Conservation (phyloP, 129 eudicot species). For the Erigeron canadensis region DNA sequence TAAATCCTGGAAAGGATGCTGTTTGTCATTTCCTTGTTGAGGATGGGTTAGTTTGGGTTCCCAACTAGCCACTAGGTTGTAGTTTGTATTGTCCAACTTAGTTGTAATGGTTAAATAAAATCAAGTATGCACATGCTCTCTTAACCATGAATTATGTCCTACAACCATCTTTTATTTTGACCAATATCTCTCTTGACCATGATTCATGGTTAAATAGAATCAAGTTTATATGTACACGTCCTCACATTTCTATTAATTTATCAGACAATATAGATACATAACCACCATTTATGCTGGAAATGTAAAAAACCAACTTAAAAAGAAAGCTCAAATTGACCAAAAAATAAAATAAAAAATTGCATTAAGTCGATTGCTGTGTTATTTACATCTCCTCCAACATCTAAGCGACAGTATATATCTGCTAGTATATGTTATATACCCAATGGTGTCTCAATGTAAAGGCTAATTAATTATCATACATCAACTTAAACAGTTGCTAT, state of each 20-base stretch:
- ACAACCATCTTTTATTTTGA: neutral
- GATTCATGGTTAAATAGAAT: no score
- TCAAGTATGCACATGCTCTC: neutral
- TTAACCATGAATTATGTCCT: neutral
- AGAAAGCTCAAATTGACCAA: neutral
- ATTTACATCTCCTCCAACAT: slow-evolving; percentile 30
- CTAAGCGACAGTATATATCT: neutral
- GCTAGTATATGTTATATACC: slow-evolving; percentile 10
- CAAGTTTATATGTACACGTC: no score
- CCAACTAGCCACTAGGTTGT: neutral
- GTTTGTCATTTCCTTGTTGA: slow-evolving; percentile 15
- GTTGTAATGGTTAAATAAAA: neutral
- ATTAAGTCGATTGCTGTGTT: slow-evolving; percentile 16
- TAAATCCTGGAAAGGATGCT: neutral
- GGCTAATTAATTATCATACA: slow-evolving; percentile 6
- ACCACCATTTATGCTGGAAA: neutral
- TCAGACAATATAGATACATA: neutral
- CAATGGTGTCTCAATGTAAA: slow-evolving; percentile 1
- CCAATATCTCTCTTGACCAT: no score
- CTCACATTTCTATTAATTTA: neutral
- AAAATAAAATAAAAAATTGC: neutral
- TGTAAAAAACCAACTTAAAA: neutral
- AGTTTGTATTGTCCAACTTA: neutral
- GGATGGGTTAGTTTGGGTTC: slow-evolving; percentile 5
- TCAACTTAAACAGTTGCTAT: slow-evolving; percentile 18